Percentiles rank a stretch among this genome's conserved stretches.
phyloP scores from a whole-genome alignment of 2,329 filamentous ascomycete genomes.

The Verticillium isaacii region DNA sequence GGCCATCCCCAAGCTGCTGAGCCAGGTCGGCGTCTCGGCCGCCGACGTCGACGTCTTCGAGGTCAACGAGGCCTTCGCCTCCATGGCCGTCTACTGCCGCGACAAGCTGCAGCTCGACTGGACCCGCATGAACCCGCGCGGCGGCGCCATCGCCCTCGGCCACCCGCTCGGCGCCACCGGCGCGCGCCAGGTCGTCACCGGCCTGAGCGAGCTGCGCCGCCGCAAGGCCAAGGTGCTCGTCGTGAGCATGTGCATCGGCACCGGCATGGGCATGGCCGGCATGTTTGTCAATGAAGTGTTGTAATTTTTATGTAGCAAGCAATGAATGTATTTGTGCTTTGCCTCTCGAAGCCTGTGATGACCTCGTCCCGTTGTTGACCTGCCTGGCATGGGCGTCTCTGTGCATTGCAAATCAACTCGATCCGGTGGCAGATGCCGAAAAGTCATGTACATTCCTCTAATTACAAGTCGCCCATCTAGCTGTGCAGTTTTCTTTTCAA shows the following conservation, averaged over 20 bases:
- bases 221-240: conserved; percentile 86
- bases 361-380: too few species aligned
- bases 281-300: conserved; percentile 56
- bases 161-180: conserved; percentile 80
- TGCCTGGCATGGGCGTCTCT: too few species aligned
- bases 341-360: too few species aligned
- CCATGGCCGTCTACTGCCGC: conserved; percentile 93
- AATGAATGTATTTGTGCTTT: not conserved
- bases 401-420: too few species aligned
- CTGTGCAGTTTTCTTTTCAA: not conserved
- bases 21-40: conserved; percentile 70
- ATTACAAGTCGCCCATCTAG: not conserved
- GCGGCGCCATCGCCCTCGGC: conserved; percentile 78
- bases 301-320: conserved; percentile 3
- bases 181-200: conserved; percentile 79
- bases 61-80: conserved; percentile 96
- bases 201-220: conserved; percentile 77
- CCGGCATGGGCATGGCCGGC: conserved; percentile 65
- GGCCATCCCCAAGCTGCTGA: conserved; percentile 76
- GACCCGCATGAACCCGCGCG: conserved; percentile 75
- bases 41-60: conserved; percentile 87
- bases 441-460: not conserved
- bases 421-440: not conserved
- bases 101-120: conserved; percentile 66
- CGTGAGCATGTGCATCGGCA: conserved; percentile 84